These are phyloP conservation scores for Sisymbrium altissimum DNA, from an alignment of 345 rosid species.

Conservation along the genomic window DNA sequence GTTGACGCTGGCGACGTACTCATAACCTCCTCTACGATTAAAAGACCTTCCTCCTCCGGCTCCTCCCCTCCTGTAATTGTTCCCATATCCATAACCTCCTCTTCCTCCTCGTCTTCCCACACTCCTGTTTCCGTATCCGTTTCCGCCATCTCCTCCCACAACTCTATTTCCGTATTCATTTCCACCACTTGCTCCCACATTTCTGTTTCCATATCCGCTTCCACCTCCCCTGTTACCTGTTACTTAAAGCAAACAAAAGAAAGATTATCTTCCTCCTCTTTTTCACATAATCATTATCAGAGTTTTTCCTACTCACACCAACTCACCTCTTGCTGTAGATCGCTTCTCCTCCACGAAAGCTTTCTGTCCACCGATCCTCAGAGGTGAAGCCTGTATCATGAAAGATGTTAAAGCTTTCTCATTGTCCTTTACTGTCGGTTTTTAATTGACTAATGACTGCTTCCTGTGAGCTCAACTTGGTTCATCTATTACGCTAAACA, in stretches of 20 bases:
- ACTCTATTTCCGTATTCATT: background rate
- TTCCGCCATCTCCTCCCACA: background rate
- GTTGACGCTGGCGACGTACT: background rate
- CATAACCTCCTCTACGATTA: slow-evolving; percentile 17
- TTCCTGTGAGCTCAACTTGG: background rate
- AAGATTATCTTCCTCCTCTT: background rate
- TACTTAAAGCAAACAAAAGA: background rate
- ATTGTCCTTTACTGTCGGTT: background rate
- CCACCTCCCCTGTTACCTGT: slow-evolving; percentile 24
- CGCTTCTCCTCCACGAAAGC: slow-evolving; percentile 71
- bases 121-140: background rate
- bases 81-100: slow-evolving; percentile 8
- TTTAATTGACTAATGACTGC: background rate
- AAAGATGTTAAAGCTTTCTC: background rate
- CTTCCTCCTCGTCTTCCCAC: slow-evolving; percentile 6
- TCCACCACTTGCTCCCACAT: background rate
- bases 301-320: background rate
- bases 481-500: background rate
- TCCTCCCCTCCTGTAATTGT: slow-evolving; percentile 10
- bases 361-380: slow-evolving; percentile 57
- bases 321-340: slow-evolving; percentile 25
- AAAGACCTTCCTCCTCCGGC: slow-evolving; percentile 17
- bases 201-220: background rate
- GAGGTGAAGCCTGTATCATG: slow-evolving; percentile 73
- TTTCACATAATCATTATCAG: background rate